Evolutionary conservation across 2,329 filamentous ascomycete species (phyloP), one percentile per base, ranked within the genome.

Genomic region (Paecilomyces variotii): DNA sequence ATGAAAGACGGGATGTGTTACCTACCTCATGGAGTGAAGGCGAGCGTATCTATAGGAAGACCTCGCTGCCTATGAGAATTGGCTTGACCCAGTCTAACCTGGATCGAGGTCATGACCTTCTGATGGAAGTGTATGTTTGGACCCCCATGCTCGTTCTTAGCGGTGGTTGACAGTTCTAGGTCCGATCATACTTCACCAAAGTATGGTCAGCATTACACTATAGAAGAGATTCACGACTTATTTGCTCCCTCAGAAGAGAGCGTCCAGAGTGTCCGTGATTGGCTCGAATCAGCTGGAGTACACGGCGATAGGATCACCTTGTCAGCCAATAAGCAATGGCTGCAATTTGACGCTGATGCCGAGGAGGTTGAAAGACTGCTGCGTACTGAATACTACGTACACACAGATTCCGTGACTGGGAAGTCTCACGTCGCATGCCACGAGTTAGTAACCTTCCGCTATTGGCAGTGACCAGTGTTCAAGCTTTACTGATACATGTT

Each of bases 281-380:
- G 70, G 70, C 53, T 72, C 6, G 63, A 67, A n/a, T 62, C 57
- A 2, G 60, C 67, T 11, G 68, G 70, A 1, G 65, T 72, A 50
- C 50, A 62, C 5, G 24, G 55, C 7, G 55, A 64, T n/a, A 68
- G 69, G 1, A 56, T 72, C 32, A 63, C 63, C 1, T 68, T 68
- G 19, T 71, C 70, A 0, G 57, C 59, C 27, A 72, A 72, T 58
- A 69, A 69, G 52, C 69, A 72, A 52, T 78, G 76, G 75, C 65
- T 78, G 2, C 70, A 73, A 11, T 77, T 79, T 57, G 69, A 75
- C 26, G 70, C 72, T 0, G 66, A 70, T 1, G 70, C 73, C 2
- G 63, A 66, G 11, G 73, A 76, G 53, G 67, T 74, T 2, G 75
- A 78, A 59, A 58, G 60, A 2, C 62, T 79, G 28, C 65, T 79